A percentile compares a stretch with the other conserved stretches of the same genome.
These are phyloP conservation scores for Coccinonectria pachysandricola DNA, from an alignment of 2,329 filamentous ascomycete genomes.

Conservation along the genomic window DNA sequence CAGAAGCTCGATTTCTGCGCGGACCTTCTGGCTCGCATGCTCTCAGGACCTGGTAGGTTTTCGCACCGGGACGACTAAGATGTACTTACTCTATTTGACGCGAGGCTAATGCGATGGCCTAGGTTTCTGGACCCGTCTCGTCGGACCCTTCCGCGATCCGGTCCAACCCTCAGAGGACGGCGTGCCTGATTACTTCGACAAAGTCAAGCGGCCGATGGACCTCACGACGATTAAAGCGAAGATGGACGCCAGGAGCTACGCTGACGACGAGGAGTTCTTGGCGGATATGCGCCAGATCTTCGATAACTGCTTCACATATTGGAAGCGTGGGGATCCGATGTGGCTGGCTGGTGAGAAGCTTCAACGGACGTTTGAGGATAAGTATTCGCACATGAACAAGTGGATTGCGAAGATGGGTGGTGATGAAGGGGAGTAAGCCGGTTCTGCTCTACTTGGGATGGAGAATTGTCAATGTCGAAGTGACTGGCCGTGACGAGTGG, in stretches of 20 bases:
- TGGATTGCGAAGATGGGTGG: slow-evolving; percentile 45
- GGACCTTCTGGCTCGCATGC: slow-evolving; percentile 48
- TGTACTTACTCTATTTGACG: too few relatives aligned
- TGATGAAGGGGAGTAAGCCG: slow-evolving; percentile 22
- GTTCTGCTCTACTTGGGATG: too few relatives aligned
- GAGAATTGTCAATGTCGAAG: too few relatives aligned
- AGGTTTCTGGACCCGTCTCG: slow-evolving; percentile 58
- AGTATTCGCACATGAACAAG: slow-evolving; percentile 48
- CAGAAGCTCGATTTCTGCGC: slow-evolving; percentile 48
- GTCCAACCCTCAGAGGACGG: slow-evolving; percentile 47
- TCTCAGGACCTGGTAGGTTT: slow-evolving; percentile 47
- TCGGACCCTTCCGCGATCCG: slow-evolving; percentile 50
- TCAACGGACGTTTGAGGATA: slow-evolving; percentile 48
- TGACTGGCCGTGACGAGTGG: too few relatives aligned
- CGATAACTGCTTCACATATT: slow-evolving; percentile 54
- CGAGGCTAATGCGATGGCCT: too few relatives aligned
- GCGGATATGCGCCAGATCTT: slow-evolving; percentile 53
- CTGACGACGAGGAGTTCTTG: slow-evolving; percentile 41
- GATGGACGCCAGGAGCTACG: slow-evolving; percentile 45
- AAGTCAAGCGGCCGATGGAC: slow-evolving; percentile 53
- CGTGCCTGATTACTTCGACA: slow-evolving; percentile 51
- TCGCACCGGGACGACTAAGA: too few relatives aligned
- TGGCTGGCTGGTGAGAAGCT: slow-evolving; percentile 46
- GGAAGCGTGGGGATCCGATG: slow-evolving; percentile 44
- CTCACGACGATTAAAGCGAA: slow-evolving; percentile 49